phyloP scores from a whole-genome alignment of 768 basidiomycete species.

The Holtermannia corniformis region DNA sequence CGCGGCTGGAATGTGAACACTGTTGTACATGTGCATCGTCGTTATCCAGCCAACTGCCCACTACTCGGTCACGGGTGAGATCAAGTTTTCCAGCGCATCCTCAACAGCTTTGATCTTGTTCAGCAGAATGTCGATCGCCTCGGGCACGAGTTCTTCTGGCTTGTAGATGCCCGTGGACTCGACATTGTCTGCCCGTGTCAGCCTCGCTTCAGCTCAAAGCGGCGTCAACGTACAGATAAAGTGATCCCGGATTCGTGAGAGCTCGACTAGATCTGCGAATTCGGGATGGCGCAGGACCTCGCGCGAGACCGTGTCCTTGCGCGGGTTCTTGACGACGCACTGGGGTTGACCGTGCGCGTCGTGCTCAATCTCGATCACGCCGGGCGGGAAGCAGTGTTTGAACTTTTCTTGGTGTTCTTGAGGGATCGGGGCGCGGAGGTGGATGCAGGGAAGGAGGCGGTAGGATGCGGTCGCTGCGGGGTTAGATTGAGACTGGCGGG shows the following conservation, averaged over 20 bases:
- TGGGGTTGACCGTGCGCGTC: constrained; percentile 45
- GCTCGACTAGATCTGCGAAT: constrained; percentile 70
- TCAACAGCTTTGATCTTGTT: constrained; percentile 53
- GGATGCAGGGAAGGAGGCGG: constrained; percentile 76
- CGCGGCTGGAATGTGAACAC: constrained; percentile 7
- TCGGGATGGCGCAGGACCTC: constrained; percentile 89
- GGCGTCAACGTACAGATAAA: constrained; percentile 60
- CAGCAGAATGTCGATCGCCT: constrained; percentile 71
- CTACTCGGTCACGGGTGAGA: constrained; percentile 10
- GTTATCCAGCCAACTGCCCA: not conserved
- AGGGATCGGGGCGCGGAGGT: constrained; percentile 63
- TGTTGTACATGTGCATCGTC: not conserved
- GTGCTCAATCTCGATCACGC: constrained; percentile 42
- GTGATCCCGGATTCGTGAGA: constrained; percentile 78
- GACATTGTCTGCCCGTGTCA: constrained; percentile 55
- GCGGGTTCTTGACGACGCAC: constrained; percentile 51
- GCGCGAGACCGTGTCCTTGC: constrained; percentile 80
- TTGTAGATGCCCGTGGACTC: constrained; percentile 85
- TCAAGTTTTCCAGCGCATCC: constrained; percentile 29
- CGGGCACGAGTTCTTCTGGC: constrained; percentile 71
- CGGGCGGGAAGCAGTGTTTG: constrained; percentile 71
- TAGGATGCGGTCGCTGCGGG: constrained; percentile 83
- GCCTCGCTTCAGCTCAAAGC: not conserved
- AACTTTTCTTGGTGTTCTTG: constrained; percentile 71
- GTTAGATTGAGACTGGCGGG: not conserved